Base-by-base conservation (phyloP, 805 yeast genomes). In the Zygotorulaspora chibaensis region DNA sequence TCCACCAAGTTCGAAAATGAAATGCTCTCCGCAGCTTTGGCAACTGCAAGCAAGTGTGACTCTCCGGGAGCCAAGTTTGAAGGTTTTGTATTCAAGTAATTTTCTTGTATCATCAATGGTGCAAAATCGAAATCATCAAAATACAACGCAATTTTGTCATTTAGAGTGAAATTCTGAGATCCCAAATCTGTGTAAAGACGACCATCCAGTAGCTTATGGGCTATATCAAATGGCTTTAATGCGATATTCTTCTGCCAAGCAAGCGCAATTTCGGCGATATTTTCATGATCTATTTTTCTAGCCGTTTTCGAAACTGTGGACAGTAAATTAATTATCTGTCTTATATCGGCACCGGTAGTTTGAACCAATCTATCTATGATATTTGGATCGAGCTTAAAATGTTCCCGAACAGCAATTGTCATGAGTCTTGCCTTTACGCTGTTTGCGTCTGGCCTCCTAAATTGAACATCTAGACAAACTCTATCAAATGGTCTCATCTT, bases 401-500 rank as follows among this genome's bases (percentile, higher is more conserved):
- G 80, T 61, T 93, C 99, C 51, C 95, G 74, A 47, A 77, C 79
- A 1, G 97, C 95, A 61, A 93, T 91, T 0, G 97, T 81, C 87
- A 90, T 79, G 51, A 93, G 70, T 54, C 99, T 74, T 2, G 95
- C 79, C 55, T 83, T 80, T 65, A 93, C 81, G 58, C 87, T 89
- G 33, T 72, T 73, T 15, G 91, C 90, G 17, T 83, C 81, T 4
- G 99, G 99, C 59, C 98, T 76, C 66, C 96, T 76, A 70, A 93
- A 93, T 27, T 84, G 85, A 49, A 93, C 59, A 54, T 89, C 96
- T 50, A 76, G 74, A 3, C 93, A 80, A 13, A 80, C 84, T 51
- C 84, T 74, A 63, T 93, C 99, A 62, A 93, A 91, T 0, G 96
- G 93, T 59, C 96, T 76, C 98, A 93, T 91, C 61, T 93, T 93